phyloP scores from a whole-genome alignment of 176 grass and related monocot genomes.

The Ensete glaucum region DNA sequence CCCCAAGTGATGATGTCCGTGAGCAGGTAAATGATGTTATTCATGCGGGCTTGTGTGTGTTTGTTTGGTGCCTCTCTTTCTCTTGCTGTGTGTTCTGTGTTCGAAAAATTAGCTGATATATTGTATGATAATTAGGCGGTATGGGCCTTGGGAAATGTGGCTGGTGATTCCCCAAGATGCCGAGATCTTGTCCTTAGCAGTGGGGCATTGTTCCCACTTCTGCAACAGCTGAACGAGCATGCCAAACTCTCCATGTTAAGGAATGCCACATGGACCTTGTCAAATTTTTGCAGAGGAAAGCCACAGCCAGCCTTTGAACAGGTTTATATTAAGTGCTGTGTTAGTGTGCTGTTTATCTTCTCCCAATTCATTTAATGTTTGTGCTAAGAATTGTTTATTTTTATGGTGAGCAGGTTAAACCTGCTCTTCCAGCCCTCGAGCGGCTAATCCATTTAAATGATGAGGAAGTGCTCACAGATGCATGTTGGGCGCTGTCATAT shows the following conservation, averaged over 20 bases:
- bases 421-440: constrained; percentile 70
- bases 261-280: constrained; percentile 93
- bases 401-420: constrained; percentile 48
- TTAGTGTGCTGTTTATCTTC: background rate
- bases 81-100: background rate
- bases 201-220: constrained; percentile 53
- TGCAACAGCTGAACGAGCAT: constrained; percentile 81
- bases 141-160: constrained; percentile 94
- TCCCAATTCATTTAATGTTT: background rate
- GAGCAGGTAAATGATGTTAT: constrained; percentile 45
- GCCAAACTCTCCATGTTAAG: constrained; percentile 92
- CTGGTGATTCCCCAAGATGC: constrained; percentile 83
- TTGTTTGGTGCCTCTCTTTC: background rate
- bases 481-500: constrained; percentile 91
- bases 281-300: constrained; percentile 90
- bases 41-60: background rate
- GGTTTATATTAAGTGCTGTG: constrained; percentile 27
- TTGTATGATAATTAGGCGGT: constrained; percentile 41
- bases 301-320: constrained; percentile 82
- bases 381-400: constrained; percentile 3
- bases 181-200: constrained; percentile 72
- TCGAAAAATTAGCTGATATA: background rate
- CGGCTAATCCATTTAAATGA: constrained; percentile 79
- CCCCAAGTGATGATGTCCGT: constrained; percentile 70
- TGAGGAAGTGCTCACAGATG: constrained; percentile 94